Percentiles rank a stretch among this genome's conserved stretches.
Evolutionary conservation across 768 basidiomycete species (phyloP).

Genomic region (Coprinellus aureogranulatus): DNA sequence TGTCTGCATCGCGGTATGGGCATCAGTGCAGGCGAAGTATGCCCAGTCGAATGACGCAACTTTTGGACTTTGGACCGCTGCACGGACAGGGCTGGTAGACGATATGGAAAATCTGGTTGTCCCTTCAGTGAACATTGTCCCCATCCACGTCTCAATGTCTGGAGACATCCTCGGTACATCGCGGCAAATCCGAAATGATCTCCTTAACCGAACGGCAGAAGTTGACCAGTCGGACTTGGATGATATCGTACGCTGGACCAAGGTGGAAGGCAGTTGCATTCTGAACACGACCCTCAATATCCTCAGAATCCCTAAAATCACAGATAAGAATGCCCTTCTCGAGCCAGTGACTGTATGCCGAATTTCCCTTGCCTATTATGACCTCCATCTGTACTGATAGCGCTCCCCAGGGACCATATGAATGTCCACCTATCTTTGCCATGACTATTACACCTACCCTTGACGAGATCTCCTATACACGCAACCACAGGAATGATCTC

Average conservation of each 20-base stretch:
- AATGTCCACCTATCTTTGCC: conserved; percentile 24
- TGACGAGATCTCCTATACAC: conserved; percentile 19
- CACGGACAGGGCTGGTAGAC: conserved; percentile 34
- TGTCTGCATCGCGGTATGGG: conserved; percentile 45
- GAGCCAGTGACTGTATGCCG: conserved; percentile 35
- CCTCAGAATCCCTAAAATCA: conserved; percentile 31
- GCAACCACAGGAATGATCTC: conserved; percentile 27
- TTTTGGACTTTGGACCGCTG: conserved; percentile 49
- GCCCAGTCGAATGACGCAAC: conserved; percentile 26
- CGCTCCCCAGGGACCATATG: conserved; percentile 31
- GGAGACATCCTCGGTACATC: conserved; percentile 26
- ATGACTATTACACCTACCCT: conserved; percentile 12
- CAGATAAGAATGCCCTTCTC: conserved; percentile 19
- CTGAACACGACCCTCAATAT: conserved; percentile 47
- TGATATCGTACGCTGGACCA: conserved; percentile 36
- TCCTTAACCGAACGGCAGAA: conserved; percentile 34
- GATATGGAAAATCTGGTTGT: conserved; percentile 36
- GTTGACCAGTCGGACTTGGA: conserved; percentile 40
- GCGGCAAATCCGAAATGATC: conserved; percentile 30
- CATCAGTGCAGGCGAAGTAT: conserved; percentile 33
- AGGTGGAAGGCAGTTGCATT: conserved; percentile 28
- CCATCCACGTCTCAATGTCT: conserved; percentile 29
- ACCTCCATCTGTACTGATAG: background rate
- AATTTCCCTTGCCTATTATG: background rate
- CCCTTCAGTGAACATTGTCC: conserved; percentile 46